Evolutionary conservation across 345 rosid genomes (phyloP).

Genomic region (Aquilaria sinensis): DNA sequence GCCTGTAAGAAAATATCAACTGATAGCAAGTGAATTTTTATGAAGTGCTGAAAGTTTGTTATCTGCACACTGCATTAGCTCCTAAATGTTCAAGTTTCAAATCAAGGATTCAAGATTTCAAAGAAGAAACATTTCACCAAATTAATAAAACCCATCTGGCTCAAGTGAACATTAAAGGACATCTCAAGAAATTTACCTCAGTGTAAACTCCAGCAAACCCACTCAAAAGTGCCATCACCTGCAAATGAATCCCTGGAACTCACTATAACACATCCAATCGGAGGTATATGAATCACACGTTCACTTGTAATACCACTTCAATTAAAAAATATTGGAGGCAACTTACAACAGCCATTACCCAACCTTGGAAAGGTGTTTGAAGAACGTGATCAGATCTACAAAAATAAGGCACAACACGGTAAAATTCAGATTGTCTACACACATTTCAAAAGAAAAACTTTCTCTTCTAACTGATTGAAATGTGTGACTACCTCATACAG

Average conservation of each 20-base stretch:
- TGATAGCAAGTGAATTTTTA: not conserved
- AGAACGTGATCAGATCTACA: slow-evolving; percentile 92
- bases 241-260: slow-evolving; percentile 13
- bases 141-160: not conserved
- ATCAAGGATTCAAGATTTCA: not conserved
- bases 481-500: too few species aligned
- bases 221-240: slow-evolving; percentile 96
- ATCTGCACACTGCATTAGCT: not conserved
- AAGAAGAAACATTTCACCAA: not conserved
- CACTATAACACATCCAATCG: not conserved
- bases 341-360: slow-evolving; percentile 98
- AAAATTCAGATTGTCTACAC: too few species aligned
- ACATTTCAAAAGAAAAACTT: too few species aligned
- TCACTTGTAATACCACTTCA: not conserved
- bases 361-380: slow-evolving; percentile 83
- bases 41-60: slow-evolving; percentile 1
- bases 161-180: not conserved
- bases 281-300: not conserved
- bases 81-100: not conserved
- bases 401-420: slow-evolving; percentile 4
- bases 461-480: too few species aligned
- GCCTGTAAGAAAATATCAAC: slow-evolving; percentile 55
- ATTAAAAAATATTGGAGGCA: not conserved
- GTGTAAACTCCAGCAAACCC: slow-evolving; percentile 98
- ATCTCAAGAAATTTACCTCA: slow-evolving; percentile 45